Base-by-base conservation (phyloP, 495 filamentous ascomycete species). In the Annulohypoxylon stygium region DNA sequence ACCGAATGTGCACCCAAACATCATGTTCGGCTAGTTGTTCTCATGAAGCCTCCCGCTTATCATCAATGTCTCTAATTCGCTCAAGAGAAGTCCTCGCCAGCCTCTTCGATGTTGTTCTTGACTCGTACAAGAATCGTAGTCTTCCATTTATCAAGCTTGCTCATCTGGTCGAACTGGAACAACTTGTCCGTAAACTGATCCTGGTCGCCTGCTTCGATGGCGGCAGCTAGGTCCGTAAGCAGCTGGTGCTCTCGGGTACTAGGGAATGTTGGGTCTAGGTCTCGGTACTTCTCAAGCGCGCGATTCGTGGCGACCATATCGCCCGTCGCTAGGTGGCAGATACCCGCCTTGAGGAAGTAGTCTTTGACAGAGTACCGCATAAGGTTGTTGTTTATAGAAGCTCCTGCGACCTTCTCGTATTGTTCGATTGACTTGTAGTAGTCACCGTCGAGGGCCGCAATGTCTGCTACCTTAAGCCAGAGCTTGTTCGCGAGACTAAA, bases 61-160 rank as follows among this genome's bases (percentile, higher is more conserved):
- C 45, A 50, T 53, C 20, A 47, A 34, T 37, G 11, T n/a, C 47
- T 4, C 20, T 25, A 14, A 9, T 37, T 61, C 14, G 9, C 61
- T 77, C 62, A 86, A 30, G 84, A 80, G 70, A 86, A 86, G 75
- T 86, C 84, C 65, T 85, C 84, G 65, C 95, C 93, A 4, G 86
- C 90, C 67, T 89, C 86, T 83, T 93, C 91, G 75, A 97, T 95
- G 59, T 83, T 86, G 76, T 89, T 90, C 88, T 97, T 97, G 75
- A 97, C 85, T 76, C 90, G 87, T 75, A 97, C 79, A 57, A 97
- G 81, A 41, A 97, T 86, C 41, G 91, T 93, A 63, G 92, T 97
- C 90, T 97, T 95, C 95, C 95, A 98, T 84, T 94, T 94, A 77
- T 97, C 93, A 76, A 97, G 83, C 83, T 93, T 93, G 82, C 91